Percentiles rank a stretch among this genome's conserved stretches.
These are phyloP conservation scores for Neurospora pannonica DNA, from an alignment of 495 filamentous ascomycete species.

Conservation along the genomic window DNA sequence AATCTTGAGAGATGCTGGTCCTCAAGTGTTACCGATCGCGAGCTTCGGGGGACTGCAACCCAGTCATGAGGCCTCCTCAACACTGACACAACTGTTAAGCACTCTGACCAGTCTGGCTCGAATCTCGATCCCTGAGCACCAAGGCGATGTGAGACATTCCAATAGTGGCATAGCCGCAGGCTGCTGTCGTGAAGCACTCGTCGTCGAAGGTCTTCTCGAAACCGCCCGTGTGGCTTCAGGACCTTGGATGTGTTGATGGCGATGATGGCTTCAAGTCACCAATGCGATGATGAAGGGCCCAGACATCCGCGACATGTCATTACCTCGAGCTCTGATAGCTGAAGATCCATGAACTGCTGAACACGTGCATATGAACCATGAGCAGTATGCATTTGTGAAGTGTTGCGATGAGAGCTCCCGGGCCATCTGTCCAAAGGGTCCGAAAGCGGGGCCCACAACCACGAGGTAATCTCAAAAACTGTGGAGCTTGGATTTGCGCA, in stretches of 20 bases:
- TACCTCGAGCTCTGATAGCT: not conserved
- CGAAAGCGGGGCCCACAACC: not conserved
- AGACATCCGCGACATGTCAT: no score
- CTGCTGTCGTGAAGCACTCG: not conserved
- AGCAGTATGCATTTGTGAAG: not conserved
- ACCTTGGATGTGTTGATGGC: not conserved
- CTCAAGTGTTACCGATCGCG: not conserved
- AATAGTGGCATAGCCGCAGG: not conserved
- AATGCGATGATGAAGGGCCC: not conserved
- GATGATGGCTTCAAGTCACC: not conserved
- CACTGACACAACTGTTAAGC: not conserved
- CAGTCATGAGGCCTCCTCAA: not conserved
- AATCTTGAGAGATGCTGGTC: not conserved
- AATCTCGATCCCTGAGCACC: not conserved
- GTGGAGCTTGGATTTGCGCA: not conserved
- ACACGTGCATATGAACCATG: not conserved
- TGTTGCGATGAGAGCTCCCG: not conserved
- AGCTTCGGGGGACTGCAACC: not conserved
- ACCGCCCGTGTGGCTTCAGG: constrained; percentile 4
- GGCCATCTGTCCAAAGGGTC: not conserved
- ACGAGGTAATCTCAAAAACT: not conserved
- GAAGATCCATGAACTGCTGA: not conserved
- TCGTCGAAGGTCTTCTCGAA: constrained; percentile 5
- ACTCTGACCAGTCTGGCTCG: not conserved
- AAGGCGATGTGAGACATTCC: not conserved